Conservation (phyloP, 139 green algal species). For the Limnomonas spitsbergensis region DNA sequence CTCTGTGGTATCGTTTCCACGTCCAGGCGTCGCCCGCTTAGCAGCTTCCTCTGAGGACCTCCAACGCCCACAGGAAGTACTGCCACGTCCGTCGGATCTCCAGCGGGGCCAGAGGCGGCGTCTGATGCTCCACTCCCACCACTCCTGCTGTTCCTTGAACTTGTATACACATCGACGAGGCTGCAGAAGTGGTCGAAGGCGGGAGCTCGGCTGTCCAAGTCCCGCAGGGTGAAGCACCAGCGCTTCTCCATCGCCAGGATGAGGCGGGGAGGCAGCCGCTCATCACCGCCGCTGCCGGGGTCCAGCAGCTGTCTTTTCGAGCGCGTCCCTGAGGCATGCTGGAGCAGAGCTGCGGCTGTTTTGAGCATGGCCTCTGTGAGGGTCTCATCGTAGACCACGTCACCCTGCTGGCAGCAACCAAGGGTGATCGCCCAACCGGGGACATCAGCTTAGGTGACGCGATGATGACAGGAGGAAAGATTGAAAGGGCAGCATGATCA, state of each 20-base stretch:
- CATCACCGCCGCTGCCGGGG: neutral
- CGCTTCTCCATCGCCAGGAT: conserved; percentile 35
- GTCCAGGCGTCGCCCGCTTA: conserved; percentile 16
- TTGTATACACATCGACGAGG: conserved; percentile 20
- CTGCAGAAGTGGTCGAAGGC: conserved; percentile 36
- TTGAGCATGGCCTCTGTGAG: conserved; percentile 30
- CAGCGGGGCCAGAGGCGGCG: neutral
- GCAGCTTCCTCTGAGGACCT: conserved; percentile 1
- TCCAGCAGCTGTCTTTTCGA: neutral
- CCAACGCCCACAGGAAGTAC: neutral
- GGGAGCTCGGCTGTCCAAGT: conserved; percentile 14
- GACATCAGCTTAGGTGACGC: too few species aligned
- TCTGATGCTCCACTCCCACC: neutral
- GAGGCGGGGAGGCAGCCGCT: neutral
- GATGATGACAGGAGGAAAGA: neutral
- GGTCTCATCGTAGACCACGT: conserved; percentile 33
- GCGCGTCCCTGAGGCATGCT: neutral
- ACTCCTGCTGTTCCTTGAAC: neutral
- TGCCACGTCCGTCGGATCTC: neutral
- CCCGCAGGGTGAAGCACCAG: conserved; percentile 25
- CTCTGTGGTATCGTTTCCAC: conserved; percentile 6
- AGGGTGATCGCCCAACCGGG: too few species aligned
- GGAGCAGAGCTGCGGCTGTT: conserved; percentile 21
- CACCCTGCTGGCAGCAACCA: neutral
- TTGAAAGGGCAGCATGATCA: neutral